Conservation (phyloP, 2,329 filamentous ascomycete species). For the Dryadomyces sulphureus region DNA sequence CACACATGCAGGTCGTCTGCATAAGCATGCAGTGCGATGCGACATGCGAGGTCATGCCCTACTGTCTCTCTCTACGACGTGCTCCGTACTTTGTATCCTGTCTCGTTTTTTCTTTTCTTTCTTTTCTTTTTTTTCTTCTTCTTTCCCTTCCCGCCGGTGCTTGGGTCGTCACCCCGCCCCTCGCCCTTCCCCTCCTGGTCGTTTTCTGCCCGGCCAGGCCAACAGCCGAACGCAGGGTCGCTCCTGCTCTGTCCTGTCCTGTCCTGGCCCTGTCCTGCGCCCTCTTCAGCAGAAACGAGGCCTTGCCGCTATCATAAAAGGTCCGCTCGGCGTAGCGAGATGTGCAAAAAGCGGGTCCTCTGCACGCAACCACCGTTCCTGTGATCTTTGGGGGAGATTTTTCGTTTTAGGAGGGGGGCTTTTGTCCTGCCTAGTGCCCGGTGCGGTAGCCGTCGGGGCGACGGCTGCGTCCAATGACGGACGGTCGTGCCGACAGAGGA, state of each 20-base stretch:
- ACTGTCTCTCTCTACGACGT: neutral
- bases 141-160: neutral
- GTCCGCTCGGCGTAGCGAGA: neutral
- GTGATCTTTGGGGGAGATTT: neutral
- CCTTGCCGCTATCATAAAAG: too few relatives aligned
- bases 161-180: neutral
- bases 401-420: too few relatives aligned
- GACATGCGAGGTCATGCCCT: neutral
- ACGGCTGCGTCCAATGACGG: neutral
- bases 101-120: neutral
- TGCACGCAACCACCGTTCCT: neutral
- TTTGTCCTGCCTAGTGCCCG: neutral
- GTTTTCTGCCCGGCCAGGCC: neutral
- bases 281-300: neutral
- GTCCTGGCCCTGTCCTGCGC: too few relatives aligned
- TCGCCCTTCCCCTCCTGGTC: too few relatives aligned
- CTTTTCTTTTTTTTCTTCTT: neutral
- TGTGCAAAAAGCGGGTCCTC: neutral
- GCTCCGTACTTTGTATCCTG: neutral
- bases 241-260: too few relatives aligned
- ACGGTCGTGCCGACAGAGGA: neutral
- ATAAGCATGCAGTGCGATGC: conserved; percentile 1
- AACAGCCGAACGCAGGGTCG: neutral
- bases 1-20: neutral
- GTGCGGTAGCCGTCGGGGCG: neutral